Evolutionary conservation across 176 grass and related monocot genomes (phyloP).

Genomic region (Musa troglodytarum): DNA sequence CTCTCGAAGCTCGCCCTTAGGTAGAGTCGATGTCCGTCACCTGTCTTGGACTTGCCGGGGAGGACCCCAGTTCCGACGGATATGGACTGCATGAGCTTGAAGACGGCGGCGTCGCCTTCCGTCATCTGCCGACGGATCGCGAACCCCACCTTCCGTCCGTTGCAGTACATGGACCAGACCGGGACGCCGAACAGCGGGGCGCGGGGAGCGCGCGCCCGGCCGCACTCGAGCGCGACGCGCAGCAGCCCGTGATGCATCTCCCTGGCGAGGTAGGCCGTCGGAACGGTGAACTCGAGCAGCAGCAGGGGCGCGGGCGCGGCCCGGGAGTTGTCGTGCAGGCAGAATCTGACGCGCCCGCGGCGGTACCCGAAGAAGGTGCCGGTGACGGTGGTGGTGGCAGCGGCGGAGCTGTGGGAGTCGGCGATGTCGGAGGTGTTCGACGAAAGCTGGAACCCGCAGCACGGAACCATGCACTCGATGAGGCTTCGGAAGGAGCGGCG

Average conservation of each 20-base stretch:
- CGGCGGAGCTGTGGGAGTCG: not conserved
- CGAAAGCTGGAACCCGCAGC: conserved; percentile 4
- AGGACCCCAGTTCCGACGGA: conserved; percentile 67
- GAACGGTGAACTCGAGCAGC: conserved; percentile 46
- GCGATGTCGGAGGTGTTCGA: not conserved
- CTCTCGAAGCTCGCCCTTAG: conserved; percentile 62
- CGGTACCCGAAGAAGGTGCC: conserved; percentile 68
- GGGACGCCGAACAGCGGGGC: conserved; percentile 32
- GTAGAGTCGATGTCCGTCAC: conserved; percentile 52
- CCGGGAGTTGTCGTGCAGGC: conserved; percentile 36
- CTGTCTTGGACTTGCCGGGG: conserved; percentile 5
- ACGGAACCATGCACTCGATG: conserved; percentile 20
- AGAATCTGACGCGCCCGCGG: conserved; percentile 44
- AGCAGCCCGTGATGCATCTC: conserved; percentile 53
- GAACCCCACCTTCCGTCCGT: conserved; percentile 61
- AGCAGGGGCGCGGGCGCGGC: conserved; percentile 27
- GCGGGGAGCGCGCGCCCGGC: not conserved
- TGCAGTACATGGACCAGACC: conserved; percentile 82
- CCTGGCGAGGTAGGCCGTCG: conserved; percentile 41
- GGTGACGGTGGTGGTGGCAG: conserved; percentile 29
- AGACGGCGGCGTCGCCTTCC: conserved; percentile 31
- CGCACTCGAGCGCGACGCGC: conserved; percentile 50
- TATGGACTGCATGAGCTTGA: conserved; percentile 50
- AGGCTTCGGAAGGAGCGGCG: conserved; percentile 17
- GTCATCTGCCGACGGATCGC: conserved; percentile 45